A percentile compares a stretch with the other conserved stretches of the same genome.
phyloP scores from a whole-genome alignment of 2,329 filamentous ascomycete species.

The Zasmidium citrigriseum region DNA sequence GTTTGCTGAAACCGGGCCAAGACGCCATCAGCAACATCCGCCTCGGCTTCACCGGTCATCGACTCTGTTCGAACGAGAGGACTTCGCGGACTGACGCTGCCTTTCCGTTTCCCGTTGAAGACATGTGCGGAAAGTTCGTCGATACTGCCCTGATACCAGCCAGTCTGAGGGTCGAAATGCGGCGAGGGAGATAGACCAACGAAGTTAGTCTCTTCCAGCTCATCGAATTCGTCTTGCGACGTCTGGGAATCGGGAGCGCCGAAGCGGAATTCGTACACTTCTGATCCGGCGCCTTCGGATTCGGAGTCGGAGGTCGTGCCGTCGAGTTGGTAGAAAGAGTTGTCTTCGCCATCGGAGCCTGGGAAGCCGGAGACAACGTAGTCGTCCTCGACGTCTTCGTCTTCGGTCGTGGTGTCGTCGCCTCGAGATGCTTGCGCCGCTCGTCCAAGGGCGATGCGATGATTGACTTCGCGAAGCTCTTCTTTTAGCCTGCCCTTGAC shows the following conservation, averaged over 20 bases:
- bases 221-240: conserved; percentile 23
- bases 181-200: conserved; percentile 18
- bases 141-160: conserved; percentile 36
- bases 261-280: conserved; percentile 33
- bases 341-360: conserved; percentile 34
- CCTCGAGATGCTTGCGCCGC: conserved; percentile 30
- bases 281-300: conserved; percentile 25
- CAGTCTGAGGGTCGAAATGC: conserved; percentile 31
- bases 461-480: conserved; percentile 33
- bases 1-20: conserved; percentile 17
- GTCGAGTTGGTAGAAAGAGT: conserved; percentile 34
- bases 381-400: conserved; percentile 29
- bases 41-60: not conserved
- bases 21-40: conserved; percentile 16
- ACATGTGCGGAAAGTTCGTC: conserved; percentile 28
- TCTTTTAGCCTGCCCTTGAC: conserved; percentile 33
- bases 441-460: conserved; percentile 34
- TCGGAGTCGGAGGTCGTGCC: conserved; percentile 31
- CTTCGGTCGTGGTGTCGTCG: conserved; percentile 26
- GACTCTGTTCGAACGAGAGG: conserved; percentile 11
- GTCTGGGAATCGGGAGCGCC: conserved; percentile 20
- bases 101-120: conserved; percentile 6
- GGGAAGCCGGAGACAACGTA: conserved; percentile 31
- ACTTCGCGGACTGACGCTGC: conserved; percentile 18
- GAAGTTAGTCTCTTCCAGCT: conserved; percentile 20